A percentile compares a stretch with the other conserved stretches of the same genome.
Conservation (phyloP, 2,329 filamentous ascomycete species). For the Penicillium frequentans region DNA sequence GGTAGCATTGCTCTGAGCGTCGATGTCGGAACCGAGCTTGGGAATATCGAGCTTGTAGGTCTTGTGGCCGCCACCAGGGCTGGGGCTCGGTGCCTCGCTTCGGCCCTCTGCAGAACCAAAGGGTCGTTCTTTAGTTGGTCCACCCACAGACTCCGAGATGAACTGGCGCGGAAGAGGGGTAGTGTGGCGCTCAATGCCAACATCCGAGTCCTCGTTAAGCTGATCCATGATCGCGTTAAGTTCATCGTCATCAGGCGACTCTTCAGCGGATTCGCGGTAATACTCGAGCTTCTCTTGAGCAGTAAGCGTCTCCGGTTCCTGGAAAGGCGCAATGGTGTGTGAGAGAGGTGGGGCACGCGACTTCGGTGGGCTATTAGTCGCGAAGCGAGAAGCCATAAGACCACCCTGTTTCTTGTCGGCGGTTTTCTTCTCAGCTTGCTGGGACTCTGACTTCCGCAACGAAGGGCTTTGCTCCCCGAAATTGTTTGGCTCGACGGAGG, state of each 20-base stretch:
- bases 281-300: slow-evolving; percentile 14
- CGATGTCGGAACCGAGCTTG: slow-evolving; percentile 37
- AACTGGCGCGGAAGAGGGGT: slow-evolving; percentile 32
- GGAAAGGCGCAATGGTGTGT: not conserved
- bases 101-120: slow-evolving; percentile 54
- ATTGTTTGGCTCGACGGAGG: slow-evolving; percentile 12
- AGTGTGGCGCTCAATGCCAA: slow-evolving; percentile 65
- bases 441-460: slow-evolving; percentile 6
- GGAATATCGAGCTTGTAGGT: slow-evolving; percentile 48
- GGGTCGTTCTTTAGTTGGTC: slow-evolving; percentile 56
- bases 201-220: slow-evolving; percentile 71
- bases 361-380: slow-evolving; percentile 29
- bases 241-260: slow-evolving; percentile 58
- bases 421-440: slow-evolving; percentile 2
- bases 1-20: slow-evolving; percentile 45
- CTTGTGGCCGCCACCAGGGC: slow-evolving; percentile 57
- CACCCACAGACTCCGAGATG: slow-evolving; percentile 40
- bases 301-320: slow-evolving; percentile 1
- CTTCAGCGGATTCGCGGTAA: slow-evolving; percentile 25
- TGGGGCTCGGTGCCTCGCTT: slow-evolving; percentile 73
- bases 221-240: slow-evolving; percentile 92
- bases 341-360: slow-evolving; percentile 7
- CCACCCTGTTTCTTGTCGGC: slow-evolving; percentile 23
- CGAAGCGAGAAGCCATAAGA: slow-evolving; percentile 28
- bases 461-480: slow-evolving; percentile 10